Conservation (phyloP, 257 asterid species). For the Penstemon davidsonii region DNA sequence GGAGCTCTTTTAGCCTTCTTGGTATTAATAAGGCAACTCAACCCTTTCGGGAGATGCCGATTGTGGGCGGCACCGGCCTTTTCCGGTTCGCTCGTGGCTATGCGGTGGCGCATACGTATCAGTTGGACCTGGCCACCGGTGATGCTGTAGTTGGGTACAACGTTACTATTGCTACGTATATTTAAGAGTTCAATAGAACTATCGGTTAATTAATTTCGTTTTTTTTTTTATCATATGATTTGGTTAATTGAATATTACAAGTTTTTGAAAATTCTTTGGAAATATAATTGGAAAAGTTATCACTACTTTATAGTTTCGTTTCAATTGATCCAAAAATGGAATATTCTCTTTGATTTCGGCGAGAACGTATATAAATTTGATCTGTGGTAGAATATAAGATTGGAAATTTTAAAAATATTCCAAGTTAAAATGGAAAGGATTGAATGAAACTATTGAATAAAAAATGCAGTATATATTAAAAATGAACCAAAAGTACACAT, state of each 20-base stretch:
- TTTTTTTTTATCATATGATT: not conserved
- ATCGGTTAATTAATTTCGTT: not conserved
- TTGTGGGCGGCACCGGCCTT: constrained; percentile 85
- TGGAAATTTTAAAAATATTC: no score
- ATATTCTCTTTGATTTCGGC: no score
- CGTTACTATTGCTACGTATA: constrained; percentile 49
- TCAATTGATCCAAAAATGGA: no score
- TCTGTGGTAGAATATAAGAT: no score
- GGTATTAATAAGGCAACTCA: constrained; percentile 47
- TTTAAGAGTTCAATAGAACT: constrained; percentile 20
- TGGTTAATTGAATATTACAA: not conserved
- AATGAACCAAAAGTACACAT: no score
- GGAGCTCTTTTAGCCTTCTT: constrained; percentile 74
- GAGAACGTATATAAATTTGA: no score
- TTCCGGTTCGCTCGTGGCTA: constrained; percentile 77
- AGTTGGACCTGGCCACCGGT: constrained; percentile 39
- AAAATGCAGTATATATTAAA: no score
- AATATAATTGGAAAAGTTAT: no score
- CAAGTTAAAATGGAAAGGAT: no score
- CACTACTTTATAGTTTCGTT: no score
- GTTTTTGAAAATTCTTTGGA: no score
- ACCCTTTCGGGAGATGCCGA: constrained; percentile 69
- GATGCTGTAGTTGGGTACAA: constrained; percentile 73
- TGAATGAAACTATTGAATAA: no score
- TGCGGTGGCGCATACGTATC: constrained; percentile 59